phyloP scores from a whole-genome alignment of 352 stramenopile species.

The Pilasporangium apinafurcum region DNA sequence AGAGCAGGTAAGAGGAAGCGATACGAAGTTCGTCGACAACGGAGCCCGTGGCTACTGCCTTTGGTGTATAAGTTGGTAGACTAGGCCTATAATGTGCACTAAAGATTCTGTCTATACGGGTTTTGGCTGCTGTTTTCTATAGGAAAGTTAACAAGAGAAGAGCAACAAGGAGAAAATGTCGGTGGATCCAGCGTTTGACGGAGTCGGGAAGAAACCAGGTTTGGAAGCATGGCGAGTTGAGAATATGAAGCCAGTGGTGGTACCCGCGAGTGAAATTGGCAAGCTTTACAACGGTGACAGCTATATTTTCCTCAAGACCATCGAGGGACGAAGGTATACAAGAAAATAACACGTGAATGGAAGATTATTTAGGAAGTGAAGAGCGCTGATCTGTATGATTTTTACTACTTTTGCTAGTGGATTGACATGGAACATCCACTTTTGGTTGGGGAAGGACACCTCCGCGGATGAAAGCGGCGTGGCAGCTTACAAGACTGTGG shows the following conservation, averaged over 20 bases:
- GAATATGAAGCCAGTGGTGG: constrained; percentile 60
- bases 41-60: too few species aligned
- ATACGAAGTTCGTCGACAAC: too few species aligned
- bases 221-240: constrained; percentile 85
- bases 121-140: background rate
- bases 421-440: constrained; percentile 91
- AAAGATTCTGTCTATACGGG: background rate
- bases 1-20: too few species aligned
- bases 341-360: too few species aligned
- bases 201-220: constrained; percentile 51
- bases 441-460: constrained; percentile 94
- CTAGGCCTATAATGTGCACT: too few species aligned
- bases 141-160: background rate
- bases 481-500: constrained; percentile 95
- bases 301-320: constrained; percentile 95
- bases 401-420: constrained; percentile 16
- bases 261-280: constrained; percentile 53
- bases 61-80: too few species aligned
- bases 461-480: constrained; percentile 91
- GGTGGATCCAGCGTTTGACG: constrained; percentile 50
- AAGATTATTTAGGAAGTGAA: too few species aligned
- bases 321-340: constrained; percentile 29
- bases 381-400: background rate
- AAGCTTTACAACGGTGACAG: constrained; percentile 94
- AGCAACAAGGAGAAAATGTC: constrained; percentile 24